Conservation (phyloP, 2,329 filamentous ascomycete genomes). For the Diaporthe sp. region DNA sequence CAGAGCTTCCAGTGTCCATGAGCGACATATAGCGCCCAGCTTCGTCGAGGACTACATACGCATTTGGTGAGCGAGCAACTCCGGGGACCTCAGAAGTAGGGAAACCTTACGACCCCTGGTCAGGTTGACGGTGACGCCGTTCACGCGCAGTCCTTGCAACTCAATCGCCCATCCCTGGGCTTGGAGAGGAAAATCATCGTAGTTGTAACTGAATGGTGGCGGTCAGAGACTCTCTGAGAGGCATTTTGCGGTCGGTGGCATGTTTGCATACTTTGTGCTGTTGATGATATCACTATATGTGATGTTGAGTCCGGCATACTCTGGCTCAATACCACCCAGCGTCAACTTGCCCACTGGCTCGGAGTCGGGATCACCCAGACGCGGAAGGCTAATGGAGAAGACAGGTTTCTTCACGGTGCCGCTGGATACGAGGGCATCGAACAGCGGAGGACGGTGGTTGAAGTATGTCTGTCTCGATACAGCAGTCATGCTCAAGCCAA, state of each 20-base stretch:
- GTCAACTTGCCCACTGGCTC: background rate
- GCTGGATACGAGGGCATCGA: background rate
- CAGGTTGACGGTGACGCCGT: constrained; percentile 7
- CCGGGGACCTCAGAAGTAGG: background rate
- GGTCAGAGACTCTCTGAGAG: background rate
- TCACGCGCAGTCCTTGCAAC: constrained; percentile 4
- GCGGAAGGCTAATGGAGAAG: background rate
- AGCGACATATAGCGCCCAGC: constrained; percentile 14
- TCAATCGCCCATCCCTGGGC: constrained; percentile 19
- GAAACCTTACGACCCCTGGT: constrained; percentile 11
- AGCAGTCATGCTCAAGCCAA: constrained; percentile 16
- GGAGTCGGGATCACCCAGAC: background rate
- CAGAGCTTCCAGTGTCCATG: constrained; percentile 1
- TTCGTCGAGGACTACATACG: background rate
- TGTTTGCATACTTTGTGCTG: background rate
- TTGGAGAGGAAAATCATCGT: constrained; percentile 2
- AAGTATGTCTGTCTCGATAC: constrained; percentile 7
- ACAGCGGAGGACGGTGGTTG: background rate
- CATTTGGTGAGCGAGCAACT: background rate
- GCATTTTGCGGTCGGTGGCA: background rate
- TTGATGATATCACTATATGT: constrained; percentile 23
- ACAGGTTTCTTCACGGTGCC: background rate
- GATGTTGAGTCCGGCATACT: constrained; percentile 14
- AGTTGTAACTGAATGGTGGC: background rate
- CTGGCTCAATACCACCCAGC: constrained; percentile 2